A percentile compares a stretch with the other conserved stretches of the same genome.
Conservation (phyloP, 2,329 filamentous ascomycete species). For the Colletotrichum orbiculare region DNA sequence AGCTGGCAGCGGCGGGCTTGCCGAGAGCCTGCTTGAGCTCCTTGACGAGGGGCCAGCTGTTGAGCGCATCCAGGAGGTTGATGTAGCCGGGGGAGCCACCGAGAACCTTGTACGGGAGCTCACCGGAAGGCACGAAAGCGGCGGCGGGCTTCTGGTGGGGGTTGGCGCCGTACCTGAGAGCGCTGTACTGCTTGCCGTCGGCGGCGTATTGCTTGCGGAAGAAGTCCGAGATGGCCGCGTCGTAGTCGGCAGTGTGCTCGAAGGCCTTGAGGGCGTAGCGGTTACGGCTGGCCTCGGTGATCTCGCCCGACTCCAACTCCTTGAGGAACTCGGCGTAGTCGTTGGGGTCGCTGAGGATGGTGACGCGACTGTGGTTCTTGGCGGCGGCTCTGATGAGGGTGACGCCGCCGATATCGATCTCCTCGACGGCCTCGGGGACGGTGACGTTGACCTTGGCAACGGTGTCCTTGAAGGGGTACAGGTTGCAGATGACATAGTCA, state of each 20-base stretch:
- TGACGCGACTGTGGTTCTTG: constrained; percentile 97
- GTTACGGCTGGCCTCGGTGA: constrained; percentile 87
- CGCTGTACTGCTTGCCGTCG: constrained; percentile 82
- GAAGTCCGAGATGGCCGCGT: constrained; percentile 93
- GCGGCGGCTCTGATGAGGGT: constrained; percentile 95
- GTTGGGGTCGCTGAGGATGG: constrained; percentile 91
- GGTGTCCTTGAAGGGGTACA: constrained; percentile 99
- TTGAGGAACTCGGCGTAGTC: constrained; percentile 96
- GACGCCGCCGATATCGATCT: constrained; percentile 98
- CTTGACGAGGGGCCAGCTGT: constrained; percentile 96
- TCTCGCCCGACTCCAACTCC: constrained; percentile 88
- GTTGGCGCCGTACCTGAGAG: constrained; percentile 95
- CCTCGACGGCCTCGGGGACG: constrained; percentile 95
- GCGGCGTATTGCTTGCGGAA: constrained; percentile 97
- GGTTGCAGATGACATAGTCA: constrained; percentile 96
- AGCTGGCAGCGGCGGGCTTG: constrained; percentile 92
- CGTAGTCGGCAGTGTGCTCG: constrained; percentile 97
- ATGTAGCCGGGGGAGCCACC: constrained; percentile 93
- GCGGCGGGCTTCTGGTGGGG: constrained; percentile 98
- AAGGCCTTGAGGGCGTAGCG: constrained; percentile 96
- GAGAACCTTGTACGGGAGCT: constrained; percentile 94
- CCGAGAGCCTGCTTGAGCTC: constrained; percentile 91
- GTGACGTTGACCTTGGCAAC: constrained; percentile 97
- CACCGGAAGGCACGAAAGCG: constrained; percentile 78
- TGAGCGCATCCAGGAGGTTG: constrained; percentile 95